Conservation (phyloP, 73 alveolate species). For the Uronychia binucleata region DNA sequence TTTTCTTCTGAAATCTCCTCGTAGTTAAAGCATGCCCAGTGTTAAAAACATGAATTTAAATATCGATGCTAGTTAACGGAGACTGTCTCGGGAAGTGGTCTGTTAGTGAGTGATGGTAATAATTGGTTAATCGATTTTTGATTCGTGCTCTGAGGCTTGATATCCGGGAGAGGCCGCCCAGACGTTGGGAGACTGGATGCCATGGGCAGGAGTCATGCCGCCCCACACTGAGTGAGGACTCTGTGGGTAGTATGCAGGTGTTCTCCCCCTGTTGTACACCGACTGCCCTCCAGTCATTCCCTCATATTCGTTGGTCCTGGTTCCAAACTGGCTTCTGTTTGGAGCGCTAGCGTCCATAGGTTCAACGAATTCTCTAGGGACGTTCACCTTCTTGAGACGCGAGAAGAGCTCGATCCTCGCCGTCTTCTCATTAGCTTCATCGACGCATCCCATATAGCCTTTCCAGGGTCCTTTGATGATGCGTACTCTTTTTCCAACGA, state of each 20-base stretch:
- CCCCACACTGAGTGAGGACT: slow-evolving; percentile 16
- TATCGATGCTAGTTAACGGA: too few relatives aligned
- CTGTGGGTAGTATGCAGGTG: slow-evolving; percentile 61
- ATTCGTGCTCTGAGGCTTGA: too few relatives aligned
- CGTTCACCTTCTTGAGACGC: neutral
- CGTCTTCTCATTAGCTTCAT: slow-evolving; percentile 3
- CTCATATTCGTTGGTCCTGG: slow-evolving; percentile 4
- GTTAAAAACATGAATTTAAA: too few relatives aligned
- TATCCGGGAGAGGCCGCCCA: too few relatives aligned
- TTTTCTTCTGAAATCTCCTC: too few relatives aligned
- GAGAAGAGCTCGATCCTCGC: slow-evolving; percentile 11
- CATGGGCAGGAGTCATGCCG: neutral
- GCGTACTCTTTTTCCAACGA: slow-evolving; percentile 5
- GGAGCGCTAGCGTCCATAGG: neutral
- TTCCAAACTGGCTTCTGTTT: slow-evolving; percentile 8
- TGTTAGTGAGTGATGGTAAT: too few relatives aligned
- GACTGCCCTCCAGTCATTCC: slow-evolving; percentile 36
- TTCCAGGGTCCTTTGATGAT: slow-evolving; percentile 23
- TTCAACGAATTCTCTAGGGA: neutral
- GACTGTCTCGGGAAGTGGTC: too few relatives aligned
- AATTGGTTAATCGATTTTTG: too few relatives aligned
- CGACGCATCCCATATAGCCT: slow-evolving; percentile 10
- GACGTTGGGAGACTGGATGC: too few relatives aligned
- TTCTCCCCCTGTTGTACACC: slow-evolving; percentile 20
- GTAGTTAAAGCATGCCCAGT: too few relatives aligned